Evolutionary conservation across 495 filamentous ascomycete genomes (phyloP).

Genomic region (Pyronema omphalodes): DNA sequence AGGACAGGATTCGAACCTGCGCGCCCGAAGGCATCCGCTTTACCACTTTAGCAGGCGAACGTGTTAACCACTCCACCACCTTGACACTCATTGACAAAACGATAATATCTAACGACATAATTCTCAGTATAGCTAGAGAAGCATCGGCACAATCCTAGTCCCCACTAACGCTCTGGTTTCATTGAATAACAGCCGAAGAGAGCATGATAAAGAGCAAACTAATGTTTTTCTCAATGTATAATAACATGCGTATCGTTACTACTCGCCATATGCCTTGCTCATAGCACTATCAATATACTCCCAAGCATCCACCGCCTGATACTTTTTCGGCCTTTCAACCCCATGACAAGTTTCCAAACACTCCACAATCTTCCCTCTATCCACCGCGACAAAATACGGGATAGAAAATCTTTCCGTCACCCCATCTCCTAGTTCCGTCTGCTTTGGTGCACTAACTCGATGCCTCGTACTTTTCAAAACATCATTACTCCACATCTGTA

Average conservation of each 20-base stretch:
- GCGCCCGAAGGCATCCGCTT: constrained; percentile 24
- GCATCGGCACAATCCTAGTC: too few relatives aligned
- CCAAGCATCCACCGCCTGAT: constrained; percentile 55
- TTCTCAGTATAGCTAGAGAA: too few relatives aligned
- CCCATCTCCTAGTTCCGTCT: constrained; percentile 31
- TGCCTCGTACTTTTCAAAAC: constrained; percentile 75
- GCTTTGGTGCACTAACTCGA: constrained; percentile 43
- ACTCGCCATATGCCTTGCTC: background rate
- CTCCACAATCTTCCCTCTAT: constrained; percentile 64
- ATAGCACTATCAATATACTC: constrained; percentile 35
- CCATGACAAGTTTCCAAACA: constrained; percentile 66
- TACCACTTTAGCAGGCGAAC: constrained; percentile 19
- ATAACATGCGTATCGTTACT: too few relatives aligned
- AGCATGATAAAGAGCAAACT: too few relatives aligned
- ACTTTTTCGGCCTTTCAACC: constrained; percentile 44
- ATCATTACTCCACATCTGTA: constrained; percentile 82
- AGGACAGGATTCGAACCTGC: constrained; percentile 25
- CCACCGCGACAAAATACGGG: constrained; percentile 30
- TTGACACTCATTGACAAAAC: constrained; percentile 7
- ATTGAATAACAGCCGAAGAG: too few relatives aligned
- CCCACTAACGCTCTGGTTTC: too few relatives aligned
- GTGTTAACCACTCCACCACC: constrained; percentile 25
- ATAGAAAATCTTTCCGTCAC: constrained; percentile 80
- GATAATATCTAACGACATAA: too few relatives aligned
- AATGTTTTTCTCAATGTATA: too few relatives aligned